Evolutionary conservation across 306 rosid species (phyloP).

Genomic region (Vigna hirtella): DNA sequence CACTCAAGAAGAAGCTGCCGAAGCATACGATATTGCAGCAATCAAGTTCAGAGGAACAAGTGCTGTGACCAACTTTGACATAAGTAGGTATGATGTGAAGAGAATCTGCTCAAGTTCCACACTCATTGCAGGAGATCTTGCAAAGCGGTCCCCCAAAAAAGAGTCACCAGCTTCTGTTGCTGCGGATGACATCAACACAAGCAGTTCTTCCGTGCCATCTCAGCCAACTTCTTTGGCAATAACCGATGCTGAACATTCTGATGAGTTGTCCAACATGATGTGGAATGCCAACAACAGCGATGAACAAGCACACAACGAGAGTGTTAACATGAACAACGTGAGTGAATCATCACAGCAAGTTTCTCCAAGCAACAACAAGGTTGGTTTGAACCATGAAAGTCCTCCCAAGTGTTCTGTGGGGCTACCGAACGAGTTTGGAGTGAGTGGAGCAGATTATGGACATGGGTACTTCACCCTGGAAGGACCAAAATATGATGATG

Average conservation of each 20-base stretch:
- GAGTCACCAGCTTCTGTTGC: slow-evolving; percentile 10
- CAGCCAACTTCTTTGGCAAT: slow-evolving; percentile 67
- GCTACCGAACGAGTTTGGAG: slow-evolving; percentile 52
- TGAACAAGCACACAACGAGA: slow-evolving; percentile 43
- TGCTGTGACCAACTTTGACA: slow-evolving; percentile 97
- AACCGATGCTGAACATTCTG: slow-evolving; percentile 56
- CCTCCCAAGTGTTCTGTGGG: slow-evolving; percentile 59
- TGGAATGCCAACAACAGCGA: slow-evolving; percentile 60
- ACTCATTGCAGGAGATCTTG: slow-evolving; percentile 83
- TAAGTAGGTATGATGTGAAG: slow-evolving; percentile 92
- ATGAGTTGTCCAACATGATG: slow-evolving; percentile 69
- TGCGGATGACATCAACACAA: slow-evolving; percentile 52
- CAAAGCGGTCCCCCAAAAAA: slow-evolving; percentile 75
- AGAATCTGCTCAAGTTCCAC: slow-evolving; percentile 98
- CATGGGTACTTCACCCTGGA: slow-evolving; percentile 67
- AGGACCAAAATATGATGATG: slow-evolving; percentile 59
- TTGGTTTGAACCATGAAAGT: slow-evolving; percentile 47
- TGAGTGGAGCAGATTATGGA: slow-evolving; percentile 62
- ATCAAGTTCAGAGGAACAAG: slow-evolving; percentile 95
- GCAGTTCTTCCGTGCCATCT: slow-evolving; percentile 47
- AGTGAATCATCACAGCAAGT: slow-evolving; percentile 37
- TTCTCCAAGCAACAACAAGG: slow-evolving; percentile 50
- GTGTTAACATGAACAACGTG: slow-evolving; percentile 40
- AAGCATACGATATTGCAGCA: slow-evolving; percentile 99
- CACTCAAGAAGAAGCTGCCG: slow-evolving; percentile 99